A percentile compares a stretch with the other conserved stretches of the same genome.
Conservation (phyloP, 345 rosid genomes). For the Pugionium cornutum region DNA sequence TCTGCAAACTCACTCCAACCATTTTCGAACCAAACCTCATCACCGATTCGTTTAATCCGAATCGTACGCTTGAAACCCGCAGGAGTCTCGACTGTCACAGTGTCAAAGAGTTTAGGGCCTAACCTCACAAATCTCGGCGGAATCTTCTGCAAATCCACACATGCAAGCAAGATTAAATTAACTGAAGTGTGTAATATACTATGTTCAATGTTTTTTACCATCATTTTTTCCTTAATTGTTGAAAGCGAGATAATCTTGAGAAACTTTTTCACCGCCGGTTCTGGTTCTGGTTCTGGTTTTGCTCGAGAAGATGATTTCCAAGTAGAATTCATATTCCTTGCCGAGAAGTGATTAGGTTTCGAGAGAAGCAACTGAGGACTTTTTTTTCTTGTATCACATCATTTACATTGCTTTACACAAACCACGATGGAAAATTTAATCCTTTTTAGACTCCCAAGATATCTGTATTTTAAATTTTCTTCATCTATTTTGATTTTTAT, state of each 20-base stretch:
- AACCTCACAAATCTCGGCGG: constrained; percentile 33
- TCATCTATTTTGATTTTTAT: too few relatives aligned
- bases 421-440: too few relatives aligned
- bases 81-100: constrained; percentile 26
- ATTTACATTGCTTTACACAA: too few relatives aligned
- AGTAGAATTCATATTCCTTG: neutral
- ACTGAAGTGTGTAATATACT: neutral
- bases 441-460: too few relatives aligned
- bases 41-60: constrained; percentile 13
- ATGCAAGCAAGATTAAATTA: constrained; percentile 22
- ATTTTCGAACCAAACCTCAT: constrained; percentile 32
- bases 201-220: constrained; percentile 17
- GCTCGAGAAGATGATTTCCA: constrained; percentile 14
- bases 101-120: constrained; percentile 34
- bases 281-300: constrained; percentile 5
- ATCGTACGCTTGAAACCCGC: constrained; percentile 27
- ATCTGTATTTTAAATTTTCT: too few relatives aligned
- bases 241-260: constrained; percentile 5
- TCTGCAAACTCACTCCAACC: constrained; percentile 42
- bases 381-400: too few relatives aligned
- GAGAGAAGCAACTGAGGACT: too few relatives aligned
- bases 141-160: constrained; percentile 28
- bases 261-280: constrained; percentile 21
- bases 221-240: constrained; percentile 15
- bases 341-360: too few relatives aligned